These are phyloP conservation scores for Flaveria sonorensis DNA, from an alignment of 129 eudicot genomes.

Conservation along the genomic window DNA sequence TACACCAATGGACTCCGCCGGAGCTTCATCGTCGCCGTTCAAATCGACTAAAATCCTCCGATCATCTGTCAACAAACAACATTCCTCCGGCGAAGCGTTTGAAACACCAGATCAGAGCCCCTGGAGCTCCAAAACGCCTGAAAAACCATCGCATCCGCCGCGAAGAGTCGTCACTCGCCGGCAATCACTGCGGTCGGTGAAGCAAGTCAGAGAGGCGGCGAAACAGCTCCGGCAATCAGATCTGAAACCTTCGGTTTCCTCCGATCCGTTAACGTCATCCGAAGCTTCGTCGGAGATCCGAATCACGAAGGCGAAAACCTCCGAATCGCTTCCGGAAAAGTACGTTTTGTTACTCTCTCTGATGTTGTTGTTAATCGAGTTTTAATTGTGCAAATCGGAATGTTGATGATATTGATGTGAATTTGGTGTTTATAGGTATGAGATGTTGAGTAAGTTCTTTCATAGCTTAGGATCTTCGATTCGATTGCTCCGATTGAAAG, in stretches of 20 bases:
- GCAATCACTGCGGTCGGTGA: constrained; percentile 44
- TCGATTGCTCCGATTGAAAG: constrained; percentile 59
- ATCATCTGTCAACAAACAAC: constrained; percentile 25
- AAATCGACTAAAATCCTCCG: constrained; percentile 45
- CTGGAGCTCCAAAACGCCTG: constrained; percentile 66
- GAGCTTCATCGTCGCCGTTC: constrained; percentile 32
- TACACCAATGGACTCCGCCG: constrained; percentile 6
- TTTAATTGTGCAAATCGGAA: not conserved
- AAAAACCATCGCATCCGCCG: constrained; percentile 48
- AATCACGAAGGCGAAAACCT: constrained; percentile 19
- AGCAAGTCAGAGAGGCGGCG: constrained; percentile 39
- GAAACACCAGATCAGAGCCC: constrained; percentile 30
- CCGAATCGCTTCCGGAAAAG: constrained; percentile 54
- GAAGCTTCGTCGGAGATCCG: constrained; percentile 1
- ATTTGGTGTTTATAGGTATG: constrained; percentile 49
- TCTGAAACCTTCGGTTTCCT: constrained; percentile 24
- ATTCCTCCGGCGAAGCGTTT: constrained; percentile 30
- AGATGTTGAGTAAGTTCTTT: constrained; percentile 66
- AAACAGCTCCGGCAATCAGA: constrained; percentile 27
- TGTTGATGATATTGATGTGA: not conserved
- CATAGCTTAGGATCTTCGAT: constrained; percentile 67
- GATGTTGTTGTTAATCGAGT: not conserved
- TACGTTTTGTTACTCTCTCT: constrained; percentile 27
- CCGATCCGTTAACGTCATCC: constrained; percentile 33
- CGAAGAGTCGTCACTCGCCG: constrained; percentile 45